Base-by-base conservation (phyloP, 768 basidiomycete genomes). In the Filobasidium wieringae region DNA sequence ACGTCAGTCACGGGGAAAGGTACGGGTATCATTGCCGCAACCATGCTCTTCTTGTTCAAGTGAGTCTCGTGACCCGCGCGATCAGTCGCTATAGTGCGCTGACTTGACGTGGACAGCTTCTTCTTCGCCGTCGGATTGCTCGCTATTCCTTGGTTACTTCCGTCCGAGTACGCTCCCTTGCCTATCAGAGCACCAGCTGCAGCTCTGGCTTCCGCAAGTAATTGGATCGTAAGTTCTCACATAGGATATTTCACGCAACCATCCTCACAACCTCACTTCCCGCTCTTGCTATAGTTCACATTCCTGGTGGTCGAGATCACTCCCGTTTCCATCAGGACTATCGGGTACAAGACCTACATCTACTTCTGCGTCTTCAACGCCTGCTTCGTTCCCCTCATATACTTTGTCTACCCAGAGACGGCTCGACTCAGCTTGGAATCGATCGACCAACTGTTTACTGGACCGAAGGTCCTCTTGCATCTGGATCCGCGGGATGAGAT, bases 11-110 rank as follows among this genome's bases (percentile, higher is more conserved):
- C 51, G 56, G 29, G 60, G 54, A 49, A 64, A 1, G 61, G 71
- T 6, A 74, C 76, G 55, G 77, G 76, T 37, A 62, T 62, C 24
- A 29, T 62, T 31, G 75, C 72, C 43, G 76, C 76, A 9, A 70
- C 76, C 64, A 75, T 74, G 51, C 66, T 77, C 29, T 77, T 74
- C 71, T 63, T 76, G 41, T 77, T 75, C 71, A 74, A 76, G n/a
- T n/a, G n/a, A n/a, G n/a, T n/a, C n/a, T n/a, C n/a, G n/a, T n/a
- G 34, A 40, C n/a, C 12, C 36, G 36, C 36, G n/a, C n/a, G n/a
- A n/a, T n/a, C n/a, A n/a, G n/a, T n/a, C n/a, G n/a, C n/a, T n/a
- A n/a, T n/a, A n/a, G 12, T 12, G 36, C n/a, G 11, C 36, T 39
- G 12, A 39, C n/a, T n/a, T n/a, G n/a, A n/a, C n/a, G n/a, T n/a